These are phyloP conservation scores for Mangifera indica DNA, from an alignment of 345 rosid genomes.

Conservation along the genomic window DNA sequence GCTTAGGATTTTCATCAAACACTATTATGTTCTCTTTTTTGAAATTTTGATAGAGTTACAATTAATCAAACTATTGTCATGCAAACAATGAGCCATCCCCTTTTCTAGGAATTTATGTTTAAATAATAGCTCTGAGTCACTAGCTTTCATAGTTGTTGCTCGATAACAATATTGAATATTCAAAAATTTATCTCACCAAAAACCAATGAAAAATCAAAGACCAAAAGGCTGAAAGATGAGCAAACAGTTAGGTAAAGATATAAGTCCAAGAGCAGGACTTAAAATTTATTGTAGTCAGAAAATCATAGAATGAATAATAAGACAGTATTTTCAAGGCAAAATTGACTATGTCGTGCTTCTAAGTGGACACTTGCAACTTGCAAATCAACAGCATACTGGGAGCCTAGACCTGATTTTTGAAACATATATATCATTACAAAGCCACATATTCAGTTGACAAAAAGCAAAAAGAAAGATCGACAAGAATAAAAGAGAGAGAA, in stretches of 20 bases:
- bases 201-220: background rate
- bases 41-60: background rate
- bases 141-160: background rate
- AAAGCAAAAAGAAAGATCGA: background rate
- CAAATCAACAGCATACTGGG: background rate
- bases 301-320: too few species aligned
- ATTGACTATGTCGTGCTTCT: background rate
- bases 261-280: too few species aligned
- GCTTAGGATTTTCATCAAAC: background rate
- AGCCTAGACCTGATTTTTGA: background rate
- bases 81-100: background rate
- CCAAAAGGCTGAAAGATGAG: background rate
- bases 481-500: background rate
- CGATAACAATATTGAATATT: background rate
- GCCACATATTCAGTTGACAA: slow-evolving; percentile 1
- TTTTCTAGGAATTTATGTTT: background rate
- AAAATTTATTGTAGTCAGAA: background rate
- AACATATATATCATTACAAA: background rate
- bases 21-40: background rate
- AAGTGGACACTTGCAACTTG: background rate
- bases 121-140: background rate
- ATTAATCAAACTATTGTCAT: background rate
- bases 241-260: background rate
- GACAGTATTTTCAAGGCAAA: too few species aligned
- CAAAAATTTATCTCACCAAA: background rate